Evolutionary conservation across 768 basidiomycete species (phyloP).

Genomic region (Hygrocybe punicea): DNA sequence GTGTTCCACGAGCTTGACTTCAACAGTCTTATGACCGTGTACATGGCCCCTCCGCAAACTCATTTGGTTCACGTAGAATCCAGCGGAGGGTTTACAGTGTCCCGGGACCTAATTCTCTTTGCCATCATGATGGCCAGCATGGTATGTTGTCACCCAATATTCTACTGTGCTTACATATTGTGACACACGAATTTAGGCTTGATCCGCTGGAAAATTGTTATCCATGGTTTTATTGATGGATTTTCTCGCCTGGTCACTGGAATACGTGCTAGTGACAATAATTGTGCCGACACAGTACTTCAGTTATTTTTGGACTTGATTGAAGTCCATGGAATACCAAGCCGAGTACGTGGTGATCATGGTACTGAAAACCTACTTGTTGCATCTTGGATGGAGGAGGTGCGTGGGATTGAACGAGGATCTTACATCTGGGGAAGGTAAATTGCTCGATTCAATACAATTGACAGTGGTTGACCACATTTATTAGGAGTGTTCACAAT

Average conservation of each 20-base stretch:
- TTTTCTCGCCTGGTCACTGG: slow-evolving; percentile 34
- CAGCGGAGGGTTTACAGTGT: slow-evolving; percentile 17
- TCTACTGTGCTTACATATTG: background rate
- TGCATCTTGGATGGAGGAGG: slow-evolving; percentile 18
- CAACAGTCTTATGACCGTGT: slow-evolving; percentile 11
- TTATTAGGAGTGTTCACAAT: slow-evolving; percentile 26
- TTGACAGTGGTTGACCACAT: background rate
- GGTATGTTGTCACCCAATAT: slow-evolving; percentile 8
- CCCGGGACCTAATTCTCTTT: slow-evolving; percentile 19
- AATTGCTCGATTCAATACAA: slow-evolving; percentile 1
- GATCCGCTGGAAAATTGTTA: slow-evolving; percentile 32
- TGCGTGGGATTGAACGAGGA: slow-evolving; percentile 10
- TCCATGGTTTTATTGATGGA: slow-evolving; percentile 39
- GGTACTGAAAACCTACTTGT: slow-evolving; percentile 26
- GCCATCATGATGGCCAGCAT: slow-evolving; percentile 22
- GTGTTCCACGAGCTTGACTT: slow-evolving; percentile 11
- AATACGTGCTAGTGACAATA: slow-evolving; percentile 28
- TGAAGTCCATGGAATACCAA: slow-evolving; percentile 30
- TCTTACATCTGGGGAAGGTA: slow-evolving; percentile 27
- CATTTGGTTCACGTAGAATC: slow-evolving; percentile 10
- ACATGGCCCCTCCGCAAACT: slow-evolving; percentile 1
- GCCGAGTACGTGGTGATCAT: slow-evolving; percentile 28
- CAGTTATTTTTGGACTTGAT: slow-evolving; percentile 18
- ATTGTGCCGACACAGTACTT: slow-evolving; percentile 22
- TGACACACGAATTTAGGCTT: slow-evolving; percentile 22